A percentile compares a stretch with the other conserved stretches of the same genome.
These are phyloP conservation scores for Tuber indicum DNA, from an alignment of 495 filamentous ascomycete genomes.

Conservation along the genomic window DNA sequence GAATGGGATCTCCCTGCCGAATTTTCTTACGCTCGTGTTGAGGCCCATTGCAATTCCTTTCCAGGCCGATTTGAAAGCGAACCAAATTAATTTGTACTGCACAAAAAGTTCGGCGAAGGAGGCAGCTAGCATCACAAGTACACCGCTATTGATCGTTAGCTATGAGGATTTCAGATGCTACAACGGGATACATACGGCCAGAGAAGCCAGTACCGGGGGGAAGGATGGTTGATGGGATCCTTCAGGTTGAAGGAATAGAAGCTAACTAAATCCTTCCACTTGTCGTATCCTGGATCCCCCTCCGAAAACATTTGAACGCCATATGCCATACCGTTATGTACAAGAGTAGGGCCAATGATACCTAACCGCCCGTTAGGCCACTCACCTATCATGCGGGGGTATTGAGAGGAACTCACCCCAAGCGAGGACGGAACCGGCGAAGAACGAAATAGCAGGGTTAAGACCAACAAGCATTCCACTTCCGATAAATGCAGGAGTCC, in stretches of 20 bases:
- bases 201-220: constrained; percentile 59
- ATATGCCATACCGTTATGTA: constrained; percentile 53
- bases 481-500: constrained; percentile 62
- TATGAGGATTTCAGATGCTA: not conserved
- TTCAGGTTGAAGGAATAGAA: constrained; percentile 50
- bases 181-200: constrained; percentile 48
- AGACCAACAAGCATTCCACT: constrained; percentile 61
- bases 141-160: constrained; percentile 42
- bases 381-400: not conserved
- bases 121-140: constrained; percentile 58
- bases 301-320: constrained; percentile 37
- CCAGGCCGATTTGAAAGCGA: constrained; percentile 50
- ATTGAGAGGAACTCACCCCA: constrained; percentile 47
- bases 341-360: constrained; percentile 57
- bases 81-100: constrained; percentile 56
- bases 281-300: constrained; percentile 51
- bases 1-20: constrained; percentile 48
- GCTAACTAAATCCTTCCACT: constrained; percentile 43
- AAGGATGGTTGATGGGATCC: constrained; percentile 48
- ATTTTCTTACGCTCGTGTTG: constrained; percentile 43
- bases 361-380: constrained; percentile 24
- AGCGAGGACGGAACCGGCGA: constrained; percentile 54
- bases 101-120: constrained; percentile 57
- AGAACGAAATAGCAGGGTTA: constrained; percentile 59
- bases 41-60: constrained; percentile 46